A percentile compares a stretch with the other conserved stretches of the same genome.
These are phyloP conservation scores for Eutrema yunnanense DNA, from an alignment of 345 rosid species.

Conservation along the genomic window DNA sequence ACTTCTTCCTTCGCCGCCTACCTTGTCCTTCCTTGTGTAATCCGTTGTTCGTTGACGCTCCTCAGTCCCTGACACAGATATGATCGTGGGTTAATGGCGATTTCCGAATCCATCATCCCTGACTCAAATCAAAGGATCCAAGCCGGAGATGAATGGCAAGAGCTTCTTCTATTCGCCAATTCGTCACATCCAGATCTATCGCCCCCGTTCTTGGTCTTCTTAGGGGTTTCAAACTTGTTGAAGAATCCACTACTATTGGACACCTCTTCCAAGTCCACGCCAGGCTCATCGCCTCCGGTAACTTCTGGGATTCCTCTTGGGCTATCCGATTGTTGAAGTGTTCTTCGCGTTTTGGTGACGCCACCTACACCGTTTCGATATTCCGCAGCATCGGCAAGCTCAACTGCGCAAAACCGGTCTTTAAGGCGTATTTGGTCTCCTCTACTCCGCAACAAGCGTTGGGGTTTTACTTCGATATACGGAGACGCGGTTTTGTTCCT, in stretches of 20 bases:
- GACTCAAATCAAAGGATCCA: slow-evolving; percentile 10
- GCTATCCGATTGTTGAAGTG: slow-evolving; percentile 42
- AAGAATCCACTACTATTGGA: slow-evolving; percentile 20
- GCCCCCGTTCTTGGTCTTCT: slow-evolving; percentile 17
- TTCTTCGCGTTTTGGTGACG: slow-evolving; percentile 38
- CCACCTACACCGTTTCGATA: slow-evolving; percentile 37
- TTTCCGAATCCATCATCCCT: slow-evolving; percentile 6
- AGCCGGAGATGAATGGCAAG: slow-evolving; percentile 69
- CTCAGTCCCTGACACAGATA: slow-evolving; percentile 9
- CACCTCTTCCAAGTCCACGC: slow-evolving; percentile 58
- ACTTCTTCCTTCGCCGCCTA: slow-evolving; percentile 21
- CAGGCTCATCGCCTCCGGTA: slow-evolving; percentile 47
- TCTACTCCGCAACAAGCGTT: slow-evolving; percentile 36
- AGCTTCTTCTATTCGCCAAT: slow-evolving; percentile 41
- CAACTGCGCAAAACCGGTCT: slow-evolving; percentile 39
- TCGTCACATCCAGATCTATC: slow-evolving; percentile 33
- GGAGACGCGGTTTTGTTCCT: slow-evolving; percentile 44
- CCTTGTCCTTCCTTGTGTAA: neutral
- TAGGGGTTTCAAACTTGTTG: slow-evolving; percentile 30
- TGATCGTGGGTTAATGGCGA: slow-evolving; percentile 34
- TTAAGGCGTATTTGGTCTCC: slow-evolving; percentile 43
- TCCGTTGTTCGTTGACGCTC: neutral
- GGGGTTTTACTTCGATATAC: slow-evolving; percentile 43
- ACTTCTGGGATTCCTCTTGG: slow-evolving; percentile 41
- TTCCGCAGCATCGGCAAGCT: slow-evolving; percentile 41